phyloP scores from a whole-genome alignment of 1,284 basidiomycete genomes.

The Naganishia sp. region DNA sequence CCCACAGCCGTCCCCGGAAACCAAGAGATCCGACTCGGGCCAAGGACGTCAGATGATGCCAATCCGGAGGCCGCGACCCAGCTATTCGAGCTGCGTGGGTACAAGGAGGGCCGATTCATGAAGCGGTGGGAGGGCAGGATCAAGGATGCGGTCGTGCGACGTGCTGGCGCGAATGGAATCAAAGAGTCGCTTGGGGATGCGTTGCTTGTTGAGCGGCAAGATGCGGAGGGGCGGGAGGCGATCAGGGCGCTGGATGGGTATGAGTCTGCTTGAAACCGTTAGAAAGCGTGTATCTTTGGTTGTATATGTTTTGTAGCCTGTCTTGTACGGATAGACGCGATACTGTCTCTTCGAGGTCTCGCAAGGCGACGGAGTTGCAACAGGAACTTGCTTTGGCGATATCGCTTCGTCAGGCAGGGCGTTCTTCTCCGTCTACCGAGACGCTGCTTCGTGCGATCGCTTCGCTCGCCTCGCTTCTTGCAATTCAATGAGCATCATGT shows the following conservation, averaged over 20 bases:
- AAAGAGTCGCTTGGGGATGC: conserved; percentile 17
- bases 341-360: too few relatives aligned
- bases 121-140: conserved; percentile 24
- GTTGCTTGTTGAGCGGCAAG: conserved; percentile 19
- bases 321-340: too few relatives aligned
- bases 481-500: too few relatives aligned
- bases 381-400: too few relatives aligned
- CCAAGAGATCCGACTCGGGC: conserved; percentile 20
- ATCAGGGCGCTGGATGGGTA: conserved; percentile 19
- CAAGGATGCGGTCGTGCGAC: conserved; percentile 15
- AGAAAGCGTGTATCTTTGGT: too few relatives aligned
- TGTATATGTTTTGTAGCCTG: too few relatives aligned
- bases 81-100: conserved; percentile 14
- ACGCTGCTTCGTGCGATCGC: too few relatives aligned
- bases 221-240: conserved; percentile 8
- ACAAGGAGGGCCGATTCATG: conserved; percentile 25
- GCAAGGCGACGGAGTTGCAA: too few relatives aligned
- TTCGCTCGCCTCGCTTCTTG: too few relatives aligned
- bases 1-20: background rate
- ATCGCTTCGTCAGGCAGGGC: too few relatives aligned
- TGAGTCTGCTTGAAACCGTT: conserved; percentile 6
- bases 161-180: conserved; percentile 1
- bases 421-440: too few relatives aligned
- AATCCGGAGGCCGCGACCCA: background rate
- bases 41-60: background rate